Evolutionary conservation across 2,329 filamentous ascomycete species (phyloP), one percentile per base, ranked within the genome.

Genomic region (Triangularia verruculosa): DNA sequence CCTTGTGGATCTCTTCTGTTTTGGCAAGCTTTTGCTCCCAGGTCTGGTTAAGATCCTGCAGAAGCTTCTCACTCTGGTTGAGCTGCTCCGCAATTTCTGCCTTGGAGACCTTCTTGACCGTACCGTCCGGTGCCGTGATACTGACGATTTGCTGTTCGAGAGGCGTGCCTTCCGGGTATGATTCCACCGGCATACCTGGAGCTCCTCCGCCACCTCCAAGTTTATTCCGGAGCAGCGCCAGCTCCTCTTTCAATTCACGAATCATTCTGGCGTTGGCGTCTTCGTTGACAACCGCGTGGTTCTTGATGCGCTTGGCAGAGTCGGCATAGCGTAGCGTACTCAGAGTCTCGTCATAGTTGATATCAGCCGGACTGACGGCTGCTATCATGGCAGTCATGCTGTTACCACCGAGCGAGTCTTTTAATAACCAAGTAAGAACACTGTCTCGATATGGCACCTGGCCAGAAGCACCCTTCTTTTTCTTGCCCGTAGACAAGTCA

Each of bases 301-400:
- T 99, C 92, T 98, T 98, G 84, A 99, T 99, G 71, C 95, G 89
- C 80, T 99, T 99, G 25, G 95, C 95, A 7, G 93, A 97, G 74
- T 99, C 94, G 62, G 96, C 95, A 77, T 99, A 99, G 72, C 96
- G 88, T 27, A 99, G 83, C 0, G 95, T 99, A 74, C 93, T 95
- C 17, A 99, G 83, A 0, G 96, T 99, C 78, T 99, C 95, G 69
- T 99, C 95, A 74, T 96, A 98, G 78, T 99, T 99, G 80, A 98
- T 98, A 77, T 99, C 95, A 61, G 95, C 95, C 3, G 95, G 95
- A 72, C 93, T 97, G 74, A 99, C 97, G 59, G 94, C 94, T 58
- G 95, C 96, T 82, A 99, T 99, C 96, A 99, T 99, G 64, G 95
- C 95, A 24, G 95, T 99, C 91, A 98, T 94, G 76, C 94, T 98